Evolutionary conservation across 495 filamentous ascomycete genomes (phyloP).

Genomic region (Aspergillus heteromorphus): DNA sequence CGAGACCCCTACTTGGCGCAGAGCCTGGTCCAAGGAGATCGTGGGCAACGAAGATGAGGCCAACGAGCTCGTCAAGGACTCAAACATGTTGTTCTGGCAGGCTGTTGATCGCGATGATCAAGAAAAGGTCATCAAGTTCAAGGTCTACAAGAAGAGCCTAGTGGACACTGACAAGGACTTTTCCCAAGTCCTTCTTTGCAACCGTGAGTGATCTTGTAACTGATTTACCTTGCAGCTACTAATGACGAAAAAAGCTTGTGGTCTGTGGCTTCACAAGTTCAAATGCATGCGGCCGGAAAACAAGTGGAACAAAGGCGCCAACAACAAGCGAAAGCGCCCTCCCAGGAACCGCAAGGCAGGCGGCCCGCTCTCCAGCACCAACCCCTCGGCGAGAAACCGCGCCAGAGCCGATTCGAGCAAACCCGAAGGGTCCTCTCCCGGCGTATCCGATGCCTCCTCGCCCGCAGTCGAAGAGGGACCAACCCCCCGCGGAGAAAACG

Average conservation of each 20-base stretch:
- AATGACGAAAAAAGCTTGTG: conserved; percentile 57
- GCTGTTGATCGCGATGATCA: conserved; percentile 55
- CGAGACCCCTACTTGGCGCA: conserved; percentile 92
- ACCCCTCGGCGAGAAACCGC: conserved; percentile 23
- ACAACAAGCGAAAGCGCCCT: conserved; percentile 41
- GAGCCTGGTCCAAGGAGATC: conserved; percentile 69
- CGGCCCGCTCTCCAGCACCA: conserved; percentile 27
- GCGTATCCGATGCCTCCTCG: conserved; percentile 38
- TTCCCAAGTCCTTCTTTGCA: conserved; percentile 72
- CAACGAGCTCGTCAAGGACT: conserved; percentile 61
- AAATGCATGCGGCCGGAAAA: conserved; percentile 76
- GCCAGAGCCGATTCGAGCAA: conserved; percentile 26
- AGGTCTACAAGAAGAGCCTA: conserved; percentile 73
- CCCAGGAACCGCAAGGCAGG: conserved; percentile 29
- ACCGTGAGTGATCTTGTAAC: conserved; percentile 55
- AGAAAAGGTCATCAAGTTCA: conserved; percentile 55
- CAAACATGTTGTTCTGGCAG: conserved; percentile 57
- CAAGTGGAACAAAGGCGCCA: conserved; percentile 63
- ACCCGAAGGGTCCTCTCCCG: conserved; percentile 36
- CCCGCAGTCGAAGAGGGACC: conserved; percentile 32
- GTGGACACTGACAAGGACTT: conserved; percentile 60
- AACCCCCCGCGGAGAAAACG: conserved; percentile 27
- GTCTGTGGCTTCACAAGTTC: conserved; percentile 86
- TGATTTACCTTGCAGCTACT: conserved; percentile 13
- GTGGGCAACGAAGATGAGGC: conserved; percentile 56